Base-by-base conservation (phyloP, 495 filamentous ascomycete genomes). In the Pyrenopolyporus hunteri region DNA sequence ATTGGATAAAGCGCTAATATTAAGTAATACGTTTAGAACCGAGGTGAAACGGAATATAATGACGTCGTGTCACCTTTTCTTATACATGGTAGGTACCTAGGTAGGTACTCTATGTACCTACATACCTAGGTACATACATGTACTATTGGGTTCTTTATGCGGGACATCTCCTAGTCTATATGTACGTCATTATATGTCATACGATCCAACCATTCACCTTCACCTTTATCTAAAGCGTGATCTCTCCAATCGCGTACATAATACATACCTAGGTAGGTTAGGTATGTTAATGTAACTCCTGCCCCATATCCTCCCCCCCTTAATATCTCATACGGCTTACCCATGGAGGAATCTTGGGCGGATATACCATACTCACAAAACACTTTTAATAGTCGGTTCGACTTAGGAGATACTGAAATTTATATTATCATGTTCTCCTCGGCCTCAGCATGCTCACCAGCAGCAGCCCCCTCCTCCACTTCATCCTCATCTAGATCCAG, bases 401-500 rank as follows among this genome's bases (percentile, higher is more conserved):
- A 20, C n/a, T 14, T 6, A 22, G 40, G 40, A 28, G n/a, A 14
- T 28, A 45, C n/a, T 13, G 8, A 13, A 17, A 17, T 16, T 45
- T 7, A 80, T 77, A 80, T 74, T 57, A 76, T 50, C 51, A 66
- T 66, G 5, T 66, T 45, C 25, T 63, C 70, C 20, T 64, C 70
- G 4, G 51, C 57, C 17, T 63, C 50, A 20, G 55, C 46, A 13
- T 65, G 47, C 31, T 35, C 72, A 26, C 61, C 59, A 5, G 64
- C 65, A 14, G 53, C 66, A 5, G 55, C 67, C 3, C 62, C 66
- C n/a, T 82, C 83, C 31, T 39, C 35, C 4, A 1, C 46, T 0
- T 85, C 85, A 2, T 89, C 85, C 2, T 83, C 82, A 13, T 82
- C 42, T 28, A 93, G 73, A 59, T 89, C 88, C 33, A 81, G 77